Conservation (phyloP, 352 stramenopile genomes). For the Phytophthora sp. region DNA sequence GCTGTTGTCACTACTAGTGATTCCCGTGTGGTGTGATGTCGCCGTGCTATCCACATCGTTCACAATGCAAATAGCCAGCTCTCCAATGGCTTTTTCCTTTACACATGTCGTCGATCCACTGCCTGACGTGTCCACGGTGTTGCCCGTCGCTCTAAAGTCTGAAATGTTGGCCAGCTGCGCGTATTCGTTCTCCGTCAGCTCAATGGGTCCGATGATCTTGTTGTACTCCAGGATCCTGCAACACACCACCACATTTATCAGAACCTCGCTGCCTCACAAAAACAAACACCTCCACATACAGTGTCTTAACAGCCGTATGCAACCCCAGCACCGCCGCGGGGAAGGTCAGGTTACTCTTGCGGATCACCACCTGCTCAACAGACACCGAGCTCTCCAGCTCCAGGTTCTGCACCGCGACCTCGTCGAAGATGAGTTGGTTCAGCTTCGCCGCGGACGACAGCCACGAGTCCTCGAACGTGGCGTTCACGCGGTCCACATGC, state of each 20-base stretch:
- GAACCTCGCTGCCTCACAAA: neutral
- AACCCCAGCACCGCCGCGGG: constrained; percentile 44
- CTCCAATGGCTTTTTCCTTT: constrained; percentile 29
- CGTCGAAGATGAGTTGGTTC: constrained; percentile 53
- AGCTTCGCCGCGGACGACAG: constrained; percentile 33
- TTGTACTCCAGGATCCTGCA: constrained; percentile 48
- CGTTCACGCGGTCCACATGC: constrained; percentile 46
- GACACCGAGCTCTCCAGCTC: constrained; percentile 30
- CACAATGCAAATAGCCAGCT: constrained; percentile 43
- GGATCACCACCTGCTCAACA: constrained; percentile 54
- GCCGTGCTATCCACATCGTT: constrained; percentile 7
- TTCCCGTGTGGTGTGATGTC: constrained; percentile 8
- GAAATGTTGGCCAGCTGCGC: constrained; percentile 32
- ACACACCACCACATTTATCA: neutral
- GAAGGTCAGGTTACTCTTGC: constrained; percentile 52
- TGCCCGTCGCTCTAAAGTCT: constrained; percentile 38
- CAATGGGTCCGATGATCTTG: constrained; percentile 38
- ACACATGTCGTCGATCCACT: constrained; percentile 30
- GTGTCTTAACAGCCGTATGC: constrained; percentile 28
- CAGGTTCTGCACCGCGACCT: constrained; percentile 43
- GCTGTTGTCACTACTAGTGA: neutral
- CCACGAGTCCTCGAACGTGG: constrained; percentile 49
- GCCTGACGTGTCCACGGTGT: constrained; percentile 25
- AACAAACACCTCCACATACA: constrained; percentile 27
- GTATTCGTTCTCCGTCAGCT: constrained; percentile 40